phyloP scores from a whole-genome alignment of 2,329 filamentous ascomycete genomes.

The Trichoderma pleuroti region DNA sequence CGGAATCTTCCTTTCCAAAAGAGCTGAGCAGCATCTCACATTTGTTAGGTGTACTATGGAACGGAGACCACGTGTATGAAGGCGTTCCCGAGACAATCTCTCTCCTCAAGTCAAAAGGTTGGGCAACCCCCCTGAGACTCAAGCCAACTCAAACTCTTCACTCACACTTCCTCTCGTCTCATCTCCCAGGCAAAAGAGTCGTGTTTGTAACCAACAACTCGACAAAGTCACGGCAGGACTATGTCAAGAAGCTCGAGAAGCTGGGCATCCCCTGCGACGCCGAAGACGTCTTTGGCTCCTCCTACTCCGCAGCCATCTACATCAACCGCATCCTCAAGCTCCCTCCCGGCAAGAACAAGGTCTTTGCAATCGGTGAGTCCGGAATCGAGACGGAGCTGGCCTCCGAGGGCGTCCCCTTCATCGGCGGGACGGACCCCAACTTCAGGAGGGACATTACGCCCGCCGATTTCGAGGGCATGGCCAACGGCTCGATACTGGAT shows the following conservation, averaged over 20 bases:
- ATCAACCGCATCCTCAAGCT: slow-evolving; percentile 88
- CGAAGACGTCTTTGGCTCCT: slow-evolving; percentile 93
- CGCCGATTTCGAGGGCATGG: slow-evolving; percentile 75
- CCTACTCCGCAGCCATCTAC: slow-evolving; percentile 94
- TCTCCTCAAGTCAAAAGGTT: slow-evolving; percentile 77
- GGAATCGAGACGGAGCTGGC: slow-evolving; percentile 87
- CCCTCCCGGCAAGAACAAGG: slow-evolving; percentile 77
- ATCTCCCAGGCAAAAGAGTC: slow-evolving; percentile 70
- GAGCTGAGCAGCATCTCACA: slow-evolving; percentile 19
- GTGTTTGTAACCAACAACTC: slow-evolving; percentile 99
- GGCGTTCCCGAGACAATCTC: slow-evolving; percentile 81
- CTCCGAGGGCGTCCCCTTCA: slow-evolving; percentile 72
- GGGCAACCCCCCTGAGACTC: not conserved
- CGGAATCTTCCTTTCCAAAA: not conserved
- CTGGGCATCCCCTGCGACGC: slow-evolving; percentile 76
- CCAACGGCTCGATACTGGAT: slow-evolving; percentile 72
- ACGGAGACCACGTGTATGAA: slow-evolving; percentile 84
- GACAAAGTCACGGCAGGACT: slow-evolving; percentile 89
- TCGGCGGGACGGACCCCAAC: slow-evolving; percentile 81
- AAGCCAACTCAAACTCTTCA: not conserved
- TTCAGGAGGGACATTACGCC: slow-evolving; percentile 74
- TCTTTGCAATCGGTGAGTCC: slow-evolving; percentile 87
- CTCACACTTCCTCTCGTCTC: slow-evolving; percentile 16
- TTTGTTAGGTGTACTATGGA: slow-evolving; percentile 85
- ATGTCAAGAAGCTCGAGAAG: slow-evolving; percentile 81